Conservation (phyloP, 805 yeast genomes). For the Metschnikowia arizonensis region DNA sequence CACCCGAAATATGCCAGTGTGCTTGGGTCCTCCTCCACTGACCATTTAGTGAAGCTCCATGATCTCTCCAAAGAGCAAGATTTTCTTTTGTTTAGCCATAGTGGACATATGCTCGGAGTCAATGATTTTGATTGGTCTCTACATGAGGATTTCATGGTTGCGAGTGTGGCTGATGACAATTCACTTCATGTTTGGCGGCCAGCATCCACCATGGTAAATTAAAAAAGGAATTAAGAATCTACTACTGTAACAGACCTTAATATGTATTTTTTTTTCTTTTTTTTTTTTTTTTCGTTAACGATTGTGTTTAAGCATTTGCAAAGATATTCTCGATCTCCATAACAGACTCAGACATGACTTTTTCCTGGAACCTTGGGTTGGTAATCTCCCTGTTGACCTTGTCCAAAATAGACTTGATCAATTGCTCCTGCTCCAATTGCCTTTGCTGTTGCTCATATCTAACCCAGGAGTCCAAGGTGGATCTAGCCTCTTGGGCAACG, state of each 20-base stretch:
- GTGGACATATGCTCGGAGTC: slow-evolving; percentile 85
- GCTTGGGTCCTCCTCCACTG: slow-evolving; percentile 64
- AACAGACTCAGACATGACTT: slow-evolving; percentile 84
- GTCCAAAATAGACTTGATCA: slow-evolving; percentile 78
- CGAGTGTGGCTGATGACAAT: slow-evolving; percentile 81
- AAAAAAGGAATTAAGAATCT: neutral
- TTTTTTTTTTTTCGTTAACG: too few species aligned
- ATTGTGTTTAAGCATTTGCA: slow-evolving; percentile 36
- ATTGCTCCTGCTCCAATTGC: slow-evolving; percentile 91
- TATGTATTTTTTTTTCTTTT: too few species aligned
- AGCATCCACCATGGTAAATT: slow-evolving; percentile 15
- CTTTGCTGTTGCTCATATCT: slow-evolving; percentile 96
- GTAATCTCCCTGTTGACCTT: slow-evolving; percentile 82
- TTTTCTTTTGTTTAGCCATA: slow-evolving; percentile 58
- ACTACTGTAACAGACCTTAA: neutral
- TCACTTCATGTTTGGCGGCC: slow-evolving; percentile 88
- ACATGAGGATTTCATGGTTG: slow-evolving; percentile 63
- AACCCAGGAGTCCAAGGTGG: slow-evolving; percentile 97
- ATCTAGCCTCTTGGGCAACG: slow-evolving; percentile 84
- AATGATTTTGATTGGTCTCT: slow-evolving; percentile 83
- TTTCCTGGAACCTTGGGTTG: slow-evolving; percentile 91
- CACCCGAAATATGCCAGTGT: slow-evolving; percentile 53
- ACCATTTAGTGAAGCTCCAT: slow-evolving; percentile 59
- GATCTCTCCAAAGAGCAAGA: slow-evolving; percentile 38
- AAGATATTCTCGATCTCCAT: slow-evolving; percentile 88